Conservation (phyloP, 116 monocot genomes). For the Iris pallida region DNA sequence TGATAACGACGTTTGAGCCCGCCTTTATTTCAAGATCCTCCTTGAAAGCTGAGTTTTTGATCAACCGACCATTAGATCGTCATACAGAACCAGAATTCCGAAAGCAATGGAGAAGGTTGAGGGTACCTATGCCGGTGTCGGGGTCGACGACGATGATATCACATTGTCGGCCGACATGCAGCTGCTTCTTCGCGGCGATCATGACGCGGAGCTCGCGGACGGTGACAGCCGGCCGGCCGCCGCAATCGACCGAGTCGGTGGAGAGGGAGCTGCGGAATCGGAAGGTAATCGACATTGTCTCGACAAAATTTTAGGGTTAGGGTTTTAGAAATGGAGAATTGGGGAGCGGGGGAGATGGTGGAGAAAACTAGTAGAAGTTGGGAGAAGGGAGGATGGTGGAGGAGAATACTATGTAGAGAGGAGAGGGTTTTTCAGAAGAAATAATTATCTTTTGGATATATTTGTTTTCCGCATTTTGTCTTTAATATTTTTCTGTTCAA, state of each 20-base stretch:
- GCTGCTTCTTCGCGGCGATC: slow-evolving; percentile 35
- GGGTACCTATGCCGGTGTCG: slow-evolving; percentile 27
- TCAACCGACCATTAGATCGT: too few relatives aligned
- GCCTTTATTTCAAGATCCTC: slow-evolving; percentile 31
- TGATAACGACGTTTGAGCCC: slow-evolving; percentile 52
- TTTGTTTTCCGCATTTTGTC: too few relatives aligned
- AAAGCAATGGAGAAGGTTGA: too few relatives aligned
- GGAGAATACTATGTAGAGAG: too few relatives aligned
- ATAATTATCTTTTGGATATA: too few relatives aligned
- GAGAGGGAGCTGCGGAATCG: slow-evolving; percentile 50
- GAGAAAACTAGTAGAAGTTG: too few relatives aligned
- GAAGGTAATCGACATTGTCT: slow-evolving; percentile 39
- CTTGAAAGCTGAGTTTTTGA: slow-evolving; percentile 24
- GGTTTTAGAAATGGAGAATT: background rate
- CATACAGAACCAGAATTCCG: too few relatives aligned
- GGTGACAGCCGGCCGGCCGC: slow-evolving; percentile 39
- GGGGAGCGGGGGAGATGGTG: too few relatives aligned
- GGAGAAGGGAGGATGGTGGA: too few relatives aligned
- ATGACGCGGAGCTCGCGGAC: slow-evolving; percentile 40
- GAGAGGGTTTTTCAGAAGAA: too few relatives aligned
- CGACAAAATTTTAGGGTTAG: background rate
- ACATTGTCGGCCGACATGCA: slow-evolving; percentile 30
- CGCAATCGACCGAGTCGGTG: slow-evolving; percentile 42
- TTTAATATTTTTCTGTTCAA: too few relatives aligned
- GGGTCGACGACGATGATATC: slow-evolving; percentile 52